Evolutionary conservation across 2,329 filamentous ascomycete genomes (phyloP).

Genomic region (Aspergillus floridensis): DNA sequence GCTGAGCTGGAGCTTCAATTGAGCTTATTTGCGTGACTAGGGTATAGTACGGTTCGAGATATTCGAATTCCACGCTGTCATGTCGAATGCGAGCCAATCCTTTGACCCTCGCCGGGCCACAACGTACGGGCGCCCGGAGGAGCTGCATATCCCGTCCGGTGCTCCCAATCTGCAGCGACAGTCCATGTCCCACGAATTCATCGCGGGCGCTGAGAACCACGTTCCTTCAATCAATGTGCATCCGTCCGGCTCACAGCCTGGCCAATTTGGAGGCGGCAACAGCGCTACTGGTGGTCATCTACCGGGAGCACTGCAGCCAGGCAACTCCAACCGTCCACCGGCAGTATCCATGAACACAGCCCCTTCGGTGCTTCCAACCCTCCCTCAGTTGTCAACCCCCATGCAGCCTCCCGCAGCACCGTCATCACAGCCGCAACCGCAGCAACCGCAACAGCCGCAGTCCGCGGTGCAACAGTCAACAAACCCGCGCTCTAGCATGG

Average conservation of each 20-base stretch:
- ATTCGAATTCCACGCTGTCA: conserved; percentile 16
- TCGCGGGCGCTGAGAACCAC: conserved; percentile 49
- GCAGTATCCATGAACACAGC: conserved; percentile 57
- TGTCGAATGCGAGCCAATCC: conserved; percentile 47
- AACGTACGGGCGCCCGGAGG: conserved; percentile 52
- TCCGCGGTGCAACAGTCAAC: conserved; percentile 27
- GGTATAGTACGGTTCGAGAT: background rate
- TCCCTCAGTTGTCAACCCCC: conserved; percentile 49
- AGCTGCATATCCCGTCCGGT: conserved; percentile 53
- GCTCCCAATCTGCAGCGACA: conserved; percentile 41
- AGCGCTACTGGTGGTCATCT: conserved; percentile 44
- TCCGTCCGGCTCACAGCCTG: conserved; percentile 51
- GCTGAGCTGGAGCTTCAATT: background rate
- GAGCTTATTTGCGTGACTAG: background rate
- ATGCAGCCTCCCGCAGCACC: conserved; percentile 7
- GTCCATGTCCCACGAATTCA: conserved; percentile 48
- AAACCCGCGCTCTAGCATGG: conserved; percentile 63
- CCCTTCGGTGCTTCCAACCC: conserved; percentile 56
- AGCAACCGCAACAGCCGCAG: conserved; percentile 20
- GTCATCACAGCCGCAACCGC: conserved; percentile 9
- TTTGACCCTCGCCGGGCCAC: conserved; percentile 53
- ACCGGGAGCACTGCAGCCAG: conserved; percentile 61
- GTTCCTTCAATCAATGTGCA: conserved; percentile 60
- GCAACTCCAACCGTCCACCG: conserved; percentile 51
- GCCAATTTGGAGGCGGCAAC: conserved; percentile 47